Conservation (phyloP, 805 yeast genomes). For the Candida ascalaphidarum region DNA sequence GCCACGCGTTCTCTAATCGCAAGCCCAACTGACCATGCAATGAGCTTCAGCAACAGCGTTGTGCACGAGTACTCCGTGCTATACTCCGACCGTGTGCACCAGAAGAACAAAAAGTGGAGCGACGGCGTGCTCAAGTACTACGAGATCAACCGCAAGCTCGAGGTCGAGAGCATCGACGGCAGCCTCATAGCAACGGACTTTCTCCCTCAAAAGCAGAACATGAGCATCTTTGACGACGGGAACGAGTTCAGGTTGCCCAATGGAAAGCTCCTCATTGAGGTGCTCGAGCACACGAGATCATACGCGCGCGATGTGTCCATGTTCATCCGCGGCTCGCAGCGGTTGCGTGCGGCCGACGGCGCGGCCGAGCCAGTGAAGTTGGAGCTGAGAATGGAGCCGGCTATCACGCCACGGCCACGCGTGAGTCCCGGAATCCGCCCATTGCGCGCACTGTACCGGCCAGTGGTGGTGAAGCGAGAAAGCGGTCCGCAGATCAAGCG, state of each 20-base stretch:
- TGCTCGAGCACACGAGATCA: conserved; percentile 19
- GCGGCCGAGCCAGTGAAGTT: too few species aligned
- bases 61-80: conserved; percentile 39
- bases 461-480: too few species aligned
- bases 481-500: too few species aligned
- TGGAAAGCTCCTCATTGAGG: conserved; percentile 18
- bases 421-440: too few species aligned
- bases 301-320: conserved; percentile 30
- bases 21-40: too few species aligned
- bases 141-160: conserved; percentile 40
- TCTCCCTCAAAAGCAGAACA: conserved; percentile 12
- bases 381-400: too few species aligned
- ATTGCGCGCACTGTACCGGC: too few species aligned
- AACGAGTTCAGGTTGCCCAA: conserved; percentile 17
- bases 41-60: too few species aligned
- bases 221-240: conserved; percentile 11
- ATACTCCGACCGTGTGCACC: conserved; percentile 35
- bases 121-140: conserved; percentile 42
- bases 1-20: too few species aligned
- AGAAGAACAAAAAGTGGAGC: conserved; percentile 42
- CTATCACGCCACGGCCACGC: too few species aligned
- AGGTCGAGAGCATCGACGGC: conserved; percentile 29
- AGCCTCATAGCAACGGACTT: conserved; percentile 27
- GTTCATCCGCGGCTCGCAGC: too few species aligned
- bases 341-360: too few species aligned